Conservation (phyloP, 805 yeast genomes). For the Yamadazyma olivae region DNA sequence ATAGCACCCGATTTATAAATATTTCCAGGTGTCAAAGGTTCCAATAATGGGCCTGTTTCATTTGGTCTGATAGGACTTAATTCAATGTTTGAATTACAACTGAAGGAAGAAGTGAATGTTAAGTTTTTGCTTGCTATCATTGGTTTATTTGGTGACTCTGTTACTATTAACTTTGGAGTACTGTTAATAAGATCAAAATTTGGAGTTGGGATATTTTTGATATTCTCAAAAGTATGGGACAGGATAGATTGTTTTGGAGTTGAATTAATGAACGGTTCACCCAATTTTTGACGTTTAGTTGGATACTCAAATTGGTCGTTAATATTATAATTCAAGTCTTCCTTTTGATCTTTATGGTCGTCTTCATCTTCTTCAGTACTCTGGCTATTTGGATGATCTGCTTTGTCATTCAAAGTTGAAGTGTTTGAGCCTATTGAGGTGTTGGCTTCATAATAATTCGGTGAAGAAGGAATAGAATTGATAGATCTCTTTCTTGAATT, state of each 20-base stretch:
- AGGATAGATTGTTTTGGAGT: constrained; percentile 3
- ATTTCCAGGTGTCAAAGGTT: constrained; percentile 57
- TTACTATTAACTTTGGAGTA: constrained; percentile 22
- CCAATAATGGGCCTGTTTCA: constrained; percentile 64
- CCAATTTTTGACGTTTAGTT: constrained; percentile 8
- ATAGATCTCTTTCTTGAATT: constrained; percentile 13
- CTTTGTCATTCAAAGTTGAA: constrained; percentile 5
- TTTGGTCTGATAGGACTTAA: constrained; percentile 55
- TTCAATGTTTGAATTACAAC: constrained; percentile 63
- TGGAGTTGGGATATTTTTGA: constrained; percentile 6
- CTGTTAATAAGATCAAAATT: constrained; percentile 7
- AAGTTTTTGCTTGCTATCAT: constrained; percentile 39
- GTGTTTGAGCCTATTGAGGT: constrained; percentile 1
- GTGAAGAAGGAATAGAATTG: constrained; percentile 30
- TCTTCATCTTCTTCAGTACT: not conserved
- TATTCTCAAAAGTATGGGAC: not conserved
- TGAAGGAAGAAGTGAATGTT: constrained; percentile 62
- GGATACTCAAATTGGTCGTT: constrained; percentile 1
- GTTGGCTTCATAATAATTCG: constrained; percentile 16
- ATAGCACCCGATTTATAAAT: constrained; percentile 14
- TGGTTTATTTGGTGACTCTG: constrained; percentile 40
- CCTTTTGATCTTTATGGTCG: not conserved
- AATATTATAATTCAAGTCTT: not conserved
- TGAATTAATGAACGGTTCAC: constrained; percentile 9
- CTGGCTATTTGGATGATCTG: constrained; percentile 1